Evolutionary conservation across 805 yeast species (phyloP), one percentile per base, ranked within the genome.

Genomic region (Suhomyces sp.): DNA sequence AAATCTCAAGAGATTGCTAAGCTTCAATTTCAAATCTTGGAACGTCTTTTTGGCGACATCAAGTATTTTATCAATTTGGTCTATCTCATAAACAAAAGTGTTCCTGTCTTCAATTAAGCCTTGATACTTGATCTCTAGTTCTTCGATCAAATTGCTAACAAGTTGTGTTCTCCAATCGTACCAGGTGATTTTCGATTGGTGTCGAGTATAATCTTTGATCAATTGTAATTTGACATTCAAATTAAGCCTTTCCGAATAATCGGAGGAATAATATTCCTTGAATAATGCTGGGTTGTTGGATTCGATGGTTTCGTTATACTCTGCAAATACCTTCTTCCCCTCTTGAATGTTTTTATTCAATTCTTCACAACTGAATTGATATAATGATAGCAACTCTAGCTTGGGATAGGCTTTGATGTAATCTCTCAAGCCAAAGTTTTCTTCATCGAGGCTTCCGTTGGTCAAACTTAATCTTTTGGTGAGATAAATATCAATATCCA

Each of bases 121-220:
- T 20, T 59, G 60, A 4, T 53, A 51, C 39, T 62, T 65, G 24
- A 47, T 55, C 21, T 61, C 54, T 19, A 74, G 56, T 39, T 71
- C 71, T 15, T 57, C 63, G 29, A 76, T 59, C 13, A 84, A 67
- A 40, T 81, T 83, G 21, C 71, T 68, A 5, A 79, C 60, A 45
- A 83, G 73, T 54, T 81, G 80, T 10, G 71, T 62, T 53, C 88
- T 68, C 90, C 89, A 85, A 47, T 76, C 78, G 57, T 80, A 81
- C 88, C 89, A 85, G 0, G 78, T 78, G 37, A 74, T 76, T 52
- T 71, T 74, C 0, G 88, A 81, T 58, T 80, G 81, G 27, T 76
- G 69, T 27, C 82, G 71, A 0, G 87, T 73, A 53, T 67, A 78
- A 27, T 74, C 78, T 59, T 82, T 81, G 43, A 84, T 67, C 10